These are phyloP conservation scores for Pontederia paniculata DNA, from an alignment of 176 grass and related monocot genomes.

Conservation along the genomic window DNA sequence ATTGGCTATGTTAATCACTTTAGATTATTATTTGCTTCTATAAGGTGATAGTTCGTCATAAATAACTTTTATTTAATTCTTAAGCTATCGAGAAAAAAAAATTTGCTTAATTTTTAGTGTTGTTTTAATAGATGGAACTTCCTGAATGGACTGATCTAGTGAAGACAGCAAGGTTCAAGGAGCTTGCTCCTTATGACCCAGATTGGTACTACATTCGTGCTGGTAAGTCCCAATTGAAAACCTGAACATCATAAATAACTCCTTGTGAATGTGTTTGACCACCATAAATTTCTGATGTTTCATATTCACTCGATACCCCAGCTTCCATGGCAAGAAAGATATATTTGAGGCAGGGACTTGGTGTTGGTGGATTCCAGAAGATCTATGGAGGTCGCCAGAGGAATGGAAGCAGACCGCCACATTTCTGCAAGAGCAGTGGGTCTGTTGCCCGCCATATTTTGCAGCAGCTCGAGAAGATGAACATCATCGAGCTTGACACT, in stretches of 20 bases:
- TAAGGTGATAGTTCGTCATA: no score
- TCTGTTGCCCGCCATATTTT: conserved; percentile 5
- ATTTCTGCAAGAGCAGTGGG: conserved; percentile 10
- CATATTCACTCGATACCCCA: background rate
- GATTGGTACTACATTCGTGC: conserved; percentile 11
- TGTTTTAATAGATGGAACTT: background rate
- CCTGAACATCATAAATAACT: background rate
- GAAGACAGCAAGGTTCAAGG: conserved; percentile 8
- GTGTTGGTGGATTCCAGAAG: conserved; percentile 8
- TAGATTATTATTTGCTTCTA: no score
- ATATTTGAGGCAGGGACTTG: conserved; percentile 5
- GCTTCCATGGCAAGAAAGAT: conserved; percentile 10
- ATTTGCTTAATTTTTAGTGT: background rate
- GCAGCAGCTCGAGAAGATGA: background rate
- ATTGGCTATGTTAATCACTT: no score
- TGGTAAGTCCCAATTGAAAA: background rate
- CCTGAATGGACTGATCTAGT: conserved; percentile 6
- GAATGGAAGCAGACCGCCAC: conserved; percentile 6
- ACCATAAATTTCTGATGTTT: background rate
- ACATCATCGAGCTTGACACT: background rate
- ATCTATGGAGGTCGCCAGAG: conserved; percentile 3
- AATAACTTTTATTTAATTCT: no score
- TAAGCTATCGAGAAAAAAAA: no score
- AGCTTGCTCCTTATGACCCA: conserved; percentile 9
- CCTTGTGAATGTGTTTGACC: background rate